These are phyloP conservation scores for Lindgomyces ingoldianus DNA, from an alignment of 495 filamentous ascomycete genomes.

Conservation along the genomic window DNA sequence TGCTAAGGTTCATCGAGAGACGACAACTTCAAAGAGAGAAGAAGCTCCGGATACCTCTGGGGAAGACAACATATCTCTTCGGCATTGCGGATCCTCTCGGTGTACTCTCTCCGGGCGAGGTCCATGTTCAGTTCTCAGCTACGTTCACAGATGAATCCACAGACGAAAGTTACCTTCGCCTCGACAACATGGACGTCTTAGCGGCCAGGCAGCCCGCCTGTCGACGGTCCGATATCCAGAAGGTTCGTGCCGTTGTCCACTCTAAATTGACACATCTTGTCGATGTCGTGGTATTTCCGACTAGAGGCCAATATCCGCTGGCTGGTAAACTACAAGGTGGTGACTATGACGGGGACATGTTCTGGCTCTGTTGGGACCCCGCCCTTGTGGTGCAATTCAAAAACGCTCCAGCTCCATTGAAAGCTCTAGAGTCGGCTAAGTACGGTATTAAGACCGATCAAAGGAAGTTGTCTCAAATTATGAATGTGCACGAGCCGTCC, in stretches of 20 bases:
- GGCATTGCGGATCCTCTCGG: conserved; percentile 80
- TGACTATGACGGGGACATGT: conserved; percentile 89
- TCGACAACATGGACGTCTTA: conserved; percentile 73
- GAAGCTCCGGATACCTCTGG: conserved; percentile 70
- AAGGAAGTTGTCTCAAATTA: conserved; percentile 53
- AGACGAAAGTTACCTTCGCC: conserved; percentile 58
- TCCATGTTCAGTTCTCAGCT: conserved; percentile 77
- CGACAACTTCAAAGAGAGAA: conserved; percentile 59
- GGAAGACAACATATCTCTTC: conserved; percentile 72
- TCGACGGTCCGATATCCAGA: conserved; percentile 80
- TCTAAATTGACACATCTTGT: conserved; percentile 71
- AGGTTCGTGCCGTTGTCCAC: conserved; percentile 62
- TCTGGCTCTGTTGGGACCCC: conserved; percentile 84
- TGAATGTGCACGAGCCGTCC: conserved; percentile 7
- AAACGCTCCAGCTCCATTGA: conserved; percentile 62
- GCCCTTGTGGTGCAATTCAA: conserved; percentile 70
- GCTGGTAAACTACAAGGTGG: conserved; percentile 86
- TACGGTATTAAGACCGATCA: conserved; percentile 63
- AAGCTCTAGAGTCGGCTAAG: conserved; percentile 50
- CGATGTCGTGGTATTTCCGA: conserved; percentile 85
- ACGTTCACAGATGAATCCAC: conserved; percentile 58
- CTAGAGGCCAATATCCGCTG: conserved; percentile 66
- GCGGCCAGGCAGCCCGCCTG: conserved; percentile 85
- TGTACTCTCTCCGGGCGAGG: conserved; percentile 69
- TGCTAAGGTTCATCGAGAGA: conserved; percentile 56